phyloP scores from a whole-genome alignment of 208 protist genomes.

The Spongospora subterranea region DNA sequence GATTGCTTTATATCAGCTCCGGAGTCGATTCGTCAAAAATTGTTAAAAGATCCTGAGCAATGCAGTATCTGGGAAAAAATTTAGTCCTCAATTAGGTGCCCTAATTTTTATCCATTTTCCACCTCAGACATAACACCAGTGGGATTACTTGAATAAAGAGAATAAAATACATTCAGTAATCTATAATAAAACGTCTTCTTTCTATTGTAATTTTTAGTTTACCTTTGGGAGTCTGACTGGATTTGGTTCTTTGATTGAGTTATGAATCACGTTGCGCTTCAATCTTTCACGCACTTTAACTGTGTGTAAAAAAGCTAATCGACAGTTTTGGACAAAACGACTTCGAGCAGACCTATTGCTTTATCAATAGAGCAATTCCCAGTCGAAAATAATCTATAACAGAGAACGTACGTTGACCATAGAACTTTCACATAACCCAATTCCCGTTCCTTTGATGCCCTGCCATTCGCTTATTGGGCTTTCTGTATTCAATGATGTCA shows the following conservation, averaged over 20 bases:
- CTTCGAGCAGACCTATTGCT: too few species aligned
- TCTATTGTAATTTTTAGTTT: background rate
- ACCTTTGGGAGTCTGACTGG: background rate
- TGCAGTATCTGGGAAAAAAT: background rate
- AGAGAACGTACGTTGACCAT: background rate
- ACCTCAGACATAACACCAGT: background rate
- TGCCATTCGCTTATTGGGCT: background rate
- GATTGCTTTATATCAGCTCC: background rate
- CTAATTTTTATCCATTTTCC: background rate
- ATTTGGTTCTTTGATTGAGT: background rate
- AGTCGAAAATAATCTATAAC: too few species aligned
- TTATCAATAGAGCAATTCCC: too few species aligned
- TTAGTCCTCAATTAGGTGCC: background rate
- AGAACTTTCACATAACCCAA: too few species aligned
- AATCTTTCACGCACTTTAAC: too few species aligned
- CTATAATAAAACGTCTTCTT: background rate
- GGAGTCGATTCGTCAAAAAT: background rate
- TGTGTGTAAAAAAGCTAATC: too few species aligned
- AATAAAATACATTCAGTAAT: background rate
- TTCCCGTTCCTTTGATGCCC: background rate
- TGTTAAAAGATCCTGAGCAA: background rate
- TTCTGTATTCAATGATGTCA: background rate
- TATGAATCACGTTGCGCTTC: too few species aligned
- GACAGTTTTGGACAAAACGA: too few species aligned
- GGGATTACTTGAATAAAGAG: background rate